phyloP scores from a whole-genome alignment of 2,329 filamentous ascomycete species.

The Chaetomium globosum region DNA sequence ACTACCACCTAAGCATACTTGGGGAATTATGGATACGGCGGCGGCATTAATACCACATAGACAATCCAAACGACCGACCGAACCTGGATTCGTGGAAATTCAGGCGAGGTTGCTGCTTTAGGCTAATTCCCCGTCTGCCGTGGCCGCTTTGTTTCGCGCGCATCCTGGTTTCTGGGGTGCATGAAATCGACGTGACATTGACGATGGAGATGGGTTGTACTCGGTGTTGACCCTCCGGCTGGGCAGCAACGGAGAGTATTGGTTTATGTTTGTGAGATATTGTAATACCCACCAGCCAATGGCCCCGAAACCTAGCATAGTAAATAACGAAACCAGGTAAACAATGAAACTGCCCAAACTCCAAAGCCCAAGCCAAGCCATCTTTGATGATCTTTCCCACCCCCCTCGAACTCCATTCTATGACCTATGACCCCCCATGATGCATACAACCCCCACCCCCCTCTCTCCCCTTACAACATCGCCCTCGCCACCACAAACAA shows the following conservation, averaged over 20 bases:
- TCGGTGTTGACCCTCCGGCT: constrained; percentile 12
- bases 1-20: background rate
- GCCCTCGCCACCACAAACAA: constrained; percentile 47
- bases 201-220: constrained; percentile 4
- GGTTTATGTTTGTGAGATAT: background rate
- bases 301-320: background rate
- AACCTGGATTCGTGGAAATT: constrained; percentile 31
- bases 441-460: background rate
- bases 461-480: constrained; percentile 11
- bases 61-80: constrained; percentile 2
- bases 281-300: background rate
- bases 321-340: no score
- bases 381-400: background rate
- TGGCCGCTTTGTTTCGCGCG: background rate
- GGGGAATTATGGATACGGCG: constrained; percentile 8
- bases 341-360: background rate
- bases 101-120: background rate
- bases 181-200: constrained; percentile 13
- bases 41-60: constrained; percentile 11
- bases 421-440: background rate
- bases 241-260: background rate
- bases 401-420: background rate
- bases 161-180: constrained; percentile 14
- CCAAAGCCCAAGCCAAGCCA: background rate
- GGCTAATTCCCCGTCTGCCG: constrained; percentile 15